Conservation (phyloP, 1,139 yeast species). For the Taiozyma onychis region DNA sequence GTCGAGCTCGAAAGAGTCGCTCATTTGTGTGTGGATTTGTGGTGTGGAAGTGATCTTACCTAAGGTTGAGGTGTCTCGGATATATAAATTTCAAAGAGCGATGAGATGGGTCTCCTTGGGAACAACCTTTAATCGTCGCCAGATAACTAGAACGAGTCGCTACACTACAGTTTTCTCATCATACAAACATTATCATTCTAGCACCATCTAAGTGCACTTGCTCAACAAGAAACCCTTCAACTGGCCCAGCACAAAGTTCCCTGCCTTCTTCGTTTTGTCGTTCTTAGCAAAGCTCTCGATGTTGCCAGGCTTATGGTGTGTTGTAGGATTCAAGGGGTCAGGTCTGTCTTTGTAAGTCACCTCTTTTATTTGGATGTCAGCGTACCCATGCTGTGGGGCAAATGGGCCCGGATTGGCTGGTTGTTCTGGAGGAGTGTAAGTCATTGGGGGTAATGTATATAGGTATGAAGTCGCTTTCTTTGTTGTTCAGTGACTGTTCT, state of each 20-base stretch:
- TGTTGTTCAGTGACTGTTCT: no score
- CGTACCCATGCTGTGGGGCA: conserved; percentile 18
- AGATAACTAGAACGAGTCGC: not conserved
- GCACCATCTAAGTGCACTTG: conserved; percentile 6
- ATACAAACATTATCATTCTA: not conserved
- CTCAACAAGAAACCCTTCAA: conserved; percentile 12
- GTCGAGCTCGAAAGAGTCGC: not conserved
- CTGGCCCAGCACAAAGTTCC: conserved; percentile 14
- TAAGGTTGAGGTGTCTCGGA: not conserved
- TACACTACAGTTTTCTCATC: not conserved
- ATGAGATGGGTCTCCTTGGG: not conserved
- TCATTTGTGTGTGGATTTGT: not conserved
- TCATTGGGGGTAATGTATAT: not conserved
- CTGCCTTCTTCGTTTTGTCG: conserved; percentile 23
- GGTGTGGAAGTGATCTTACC: not conserved
- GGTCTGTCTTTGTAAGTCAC: conserved; percentile 13
- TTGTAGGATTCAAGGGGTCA: conserved; percentile 16
- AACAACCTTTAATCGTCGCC: no score
- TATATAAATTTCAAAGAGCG: not conserved
- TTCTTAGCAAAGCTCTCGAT: conserved; percentile 17
- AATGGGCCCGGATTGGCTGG: conserved; percentile 20
- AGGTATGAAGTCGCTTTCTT: no score
- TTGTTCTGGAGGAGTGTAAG: conserved; percentile 15
- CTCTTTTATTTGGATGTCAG: conserved; percentile 8
- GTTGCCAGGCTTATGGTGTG: conserved; percentile 8